Evolutionary conservation across 2,329 filamentous ascomycete genomes (phyloP).

Genomic region (Lecanosticta acicola): DNA sequence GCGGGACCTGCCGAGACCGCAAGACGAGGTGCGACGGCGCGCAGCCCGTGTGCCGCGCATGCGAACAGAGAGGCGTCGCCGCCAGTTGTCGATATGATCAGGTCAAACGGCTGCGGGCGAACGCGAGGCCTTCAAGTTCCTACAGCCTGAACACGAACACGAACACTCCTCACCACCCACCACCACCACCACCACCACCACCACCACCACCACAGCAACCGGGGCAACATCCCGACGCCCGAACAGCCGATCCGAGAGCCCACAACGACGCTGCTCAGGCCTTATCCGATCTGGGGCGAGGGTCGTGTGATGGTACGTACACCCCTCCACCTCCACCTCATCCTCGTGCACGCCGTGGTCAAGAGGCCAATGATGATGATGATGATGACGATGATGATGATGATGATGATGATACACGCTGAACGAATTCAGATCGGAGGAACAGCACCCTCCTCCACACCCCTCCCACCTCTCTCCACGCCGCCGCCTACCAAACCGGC

Average conservation of each 20-base stretch:
- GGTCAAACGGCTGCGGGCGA: constrained; percentile 15
- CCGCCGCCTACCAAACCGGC: neutral
- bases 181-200: too few species aligned
- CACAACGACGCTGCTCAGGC: constrained; percentile 17
- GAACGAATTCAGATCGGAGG: too few species aligned
- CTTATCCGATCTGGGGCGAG: constrained; percentile 13
- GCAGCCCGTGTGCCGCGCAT: constrained; percentile 19
- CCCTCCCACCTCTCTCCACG: neutral
- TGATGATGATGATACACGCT: too few species aligned
- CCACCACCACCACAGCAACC: neutral
- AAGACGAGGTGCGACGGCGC: constrained; percentile 25
- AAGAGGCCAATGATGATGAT: too few species aligned
- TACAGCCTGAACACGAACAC: neutral
- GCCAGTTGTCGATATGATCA: constrained; percentile 18
- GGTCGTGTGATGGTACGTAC: neutral
- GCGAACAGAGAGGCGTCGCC: constrained; percentile 18
- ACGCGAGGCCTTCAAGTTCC: constrained; percentile 6
- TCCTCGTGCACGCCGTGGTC: too few species aligned
- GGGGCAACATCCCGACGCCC: neutral
- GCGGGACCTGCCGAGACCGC: constrained; percentile 19
- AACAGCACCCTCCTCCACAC: neutral
- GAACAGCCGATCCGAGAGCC: constrained; percentile 12
- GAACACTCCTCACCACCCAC: neutral
- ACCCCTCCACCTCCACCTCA: too few species aligned
- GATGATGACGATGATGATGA: too few species aligned